Percentiles rank a stretch among this genome's conserved stretches.
Evolutionary conservation across 1,284 basidiomycete species (phyloP).

Genomic region (Tausonia pullulans): DNA sequence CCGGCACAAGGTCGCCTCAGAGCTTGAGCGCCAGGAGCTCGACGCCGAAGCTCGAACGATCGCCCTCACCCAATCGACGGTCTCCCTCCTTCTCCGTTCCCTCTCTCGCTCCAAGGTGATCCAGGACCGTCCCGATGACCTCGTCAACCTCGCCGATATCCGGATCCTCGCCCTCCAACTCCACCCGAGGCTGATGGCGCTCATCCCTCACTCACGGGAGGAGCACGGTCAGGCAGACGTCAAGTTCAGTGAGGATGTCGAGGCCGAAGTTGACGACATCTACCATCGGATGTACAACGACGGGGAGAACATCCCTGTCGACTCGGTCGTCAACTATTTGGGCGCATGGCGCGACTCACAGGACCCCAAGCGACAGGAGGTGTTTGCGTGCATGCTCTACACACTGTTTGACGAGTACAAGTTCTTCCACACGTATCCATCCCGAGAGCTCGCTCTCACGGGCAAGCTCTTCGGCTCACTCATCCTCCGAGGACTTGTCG

Average conservation of each 20-base stretch:
- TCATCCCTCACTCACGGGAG: slow-evolving; percentile 74
- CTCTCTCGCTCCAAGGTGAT: slow-evolving; percentile 50
- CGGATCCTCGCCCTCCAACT: slow-evolving; percentile 90
- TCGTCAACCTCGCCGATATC: slow-evolving; percentile 81
- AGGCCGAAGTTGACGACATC: slow-evolving; percentile 84
- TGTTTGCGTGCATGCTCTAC: slow-evolving; percentile 97
- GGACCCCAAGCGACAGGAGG: slow-evolving; percentile 78
- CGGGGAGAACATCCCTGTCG: slow-evolving; percentile 66
- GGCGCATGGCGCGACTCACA: slow-evolving; percentile 73
- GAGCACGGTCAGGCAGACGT: slow-evolving; percentile 90
- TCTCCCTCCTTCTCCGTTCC: slow-evolving; percentile 80
- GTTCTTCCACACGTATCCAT: slow-evolving; percentile 95
- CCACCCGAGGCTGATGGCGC: slow-evolving; percentile 90
- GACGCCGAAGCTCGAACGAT: slow-evolving; percentile 67
- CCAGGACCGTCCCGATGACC: slow-evolving; percentile 44
- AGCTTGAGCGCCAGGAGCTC: slow-evolving; percentile 66
- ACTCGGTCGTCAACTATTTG: slow-evolving; percentile 81
- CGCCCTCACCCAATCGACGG: slow-evolving; percentile 70
- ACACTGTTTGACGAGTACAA: slow-evolving; percentile 99
- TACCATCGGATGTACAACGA: slow-evolving; percentile 99
- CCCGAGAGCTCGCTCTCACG: slow-evolving; percentile 89
- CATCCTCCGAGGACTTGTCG: slow-evolving; percentile 87
- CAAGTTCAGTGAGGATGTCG: slow-evolving; percentile 77
- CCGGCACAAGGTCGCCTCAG: slow-evolving; percentile 81
- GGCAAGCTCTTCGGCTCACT: slow-evolving; percentile 93